Evolutionary conservation across 306 rosid genomes (phyloP), one percentile per base, ranked within the genome.

Genomic region (cucumber (Cucumis sativus)): DNA sequence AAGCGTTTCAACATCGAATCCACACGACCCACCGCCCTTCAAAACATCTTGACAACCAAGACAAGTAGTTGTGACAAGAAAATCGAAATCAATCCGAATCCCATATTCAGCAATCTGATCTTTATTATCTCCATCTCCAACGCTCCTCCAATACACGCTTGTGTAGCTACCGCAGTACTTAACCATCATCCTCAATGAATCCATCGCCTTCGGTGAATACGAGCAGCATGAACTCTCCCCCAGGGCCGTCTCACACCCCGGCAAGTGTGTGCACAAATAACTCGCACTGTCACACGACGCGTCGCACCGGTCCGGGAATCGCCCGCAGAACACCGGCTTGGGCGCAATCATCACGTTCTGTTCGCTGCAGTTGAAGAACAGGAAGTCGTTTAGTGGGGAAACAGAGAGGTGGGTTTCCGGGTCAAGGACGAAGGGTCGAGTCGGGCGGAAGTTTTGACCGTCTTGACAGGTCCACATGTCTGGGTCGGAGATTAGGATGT

Each of bases 21-120:
- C 99, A 79, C 98, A 95, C 20, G 87, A 88, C 0, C 98, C 98
- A 10, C 89, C 93, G 8, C 98, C 97, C 59, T 90, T 95, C 79
- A 81, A 25, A 6, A 86, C 86, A 72, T 95, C 98, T 67, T 92
- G 91, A 51, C 97, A 95, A 79, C 83, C 96, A 78, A 95, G 97
- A 83, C 99, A 95, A 7, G 79, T 78, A 0, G 91, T 88, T 1
- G 97, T 95, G 2, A 92, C 96, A 1, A 95, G 96, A 13, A 92
- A 85, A 71, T 89, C 96, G 68, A 92, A 95, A 81, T 95, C 93
- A 75, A 95, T 80, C 23, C 97, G 84, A 33, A 90, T 85, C 43
- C 99, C 99, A 78, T 92, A 95, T 71, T 92, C 97, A 2, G 97
- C 89, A 0, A 95, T 91, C 60, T 95, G 97, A 87, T 92, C 99